phyloP scores from a whole-genome alignment of 208 protist species.

The Acanthamoeba sp. region DNA sequence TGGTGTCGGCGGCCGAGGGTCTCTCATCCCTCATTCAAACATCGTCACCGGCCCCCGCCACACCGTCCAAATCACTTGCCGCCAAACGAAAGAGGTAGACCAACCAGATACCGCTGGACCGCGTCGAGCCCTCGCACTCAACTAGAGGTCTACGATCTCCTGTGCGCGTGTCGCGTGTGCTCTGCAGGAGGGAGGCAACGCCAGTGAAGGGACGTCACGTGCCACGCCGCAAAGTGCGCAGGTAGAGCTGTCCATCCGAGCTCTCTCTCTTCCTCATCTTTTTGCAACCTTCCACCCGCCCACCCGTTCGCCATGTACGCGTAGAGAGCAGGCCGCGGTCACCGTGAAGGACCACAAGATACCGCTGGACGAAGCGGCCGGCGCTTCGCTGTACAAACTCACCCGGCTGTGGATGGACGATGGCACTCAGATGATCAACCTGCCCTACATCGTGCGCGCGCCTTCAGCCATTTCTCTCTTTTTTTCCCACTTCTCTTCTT shows the following conservation, averaged over 20 bases:
- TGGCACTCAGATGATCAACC: neutral
- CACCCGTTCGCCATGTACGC: too few species aligned
- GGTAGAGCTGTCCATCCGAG: too few species aligned
- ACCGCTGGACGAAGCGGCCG: neutral
- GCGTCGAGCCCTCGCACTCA: too few species aligned
- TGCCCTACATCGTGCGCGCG: neutral
- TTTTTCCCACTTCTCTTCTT: too few species aligned
- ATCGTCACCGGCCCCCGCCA: neutral
- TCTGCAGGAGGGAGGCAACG: neutral
- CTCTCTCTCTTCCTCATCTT: neutral
- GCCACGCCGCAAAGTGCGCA: neutral
- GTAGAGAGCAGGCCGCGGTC: neutral
- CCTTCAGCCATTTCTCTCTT: too few species aligned
- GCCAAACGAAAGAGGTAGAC: neutral
- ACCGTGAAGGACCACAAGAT: conserved; percentile 9
- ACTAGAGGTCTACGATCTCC: too few species aligned
- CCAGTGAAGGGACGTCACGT: neutral
- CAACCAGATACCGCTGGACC: too few species aligned
- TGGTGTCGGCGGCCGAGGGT: neutral
- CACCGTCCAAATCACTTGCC: neutral
- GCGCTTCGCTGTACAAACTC: neutral
- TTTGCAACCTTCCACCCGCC: neutral
- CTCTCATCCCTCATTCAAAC: neutral
- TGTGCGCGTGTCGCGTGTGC: too few species aligned
- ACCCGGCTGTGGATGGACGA: conserved; percentile 5